A percentile compares a stretch with the other conserved stretches of the same genome.
These are phyloP conservation scores for Cucurbita ficifolia DNA, from an alignment of 306 rosid species.

Conservation along the genomic window DNA sequence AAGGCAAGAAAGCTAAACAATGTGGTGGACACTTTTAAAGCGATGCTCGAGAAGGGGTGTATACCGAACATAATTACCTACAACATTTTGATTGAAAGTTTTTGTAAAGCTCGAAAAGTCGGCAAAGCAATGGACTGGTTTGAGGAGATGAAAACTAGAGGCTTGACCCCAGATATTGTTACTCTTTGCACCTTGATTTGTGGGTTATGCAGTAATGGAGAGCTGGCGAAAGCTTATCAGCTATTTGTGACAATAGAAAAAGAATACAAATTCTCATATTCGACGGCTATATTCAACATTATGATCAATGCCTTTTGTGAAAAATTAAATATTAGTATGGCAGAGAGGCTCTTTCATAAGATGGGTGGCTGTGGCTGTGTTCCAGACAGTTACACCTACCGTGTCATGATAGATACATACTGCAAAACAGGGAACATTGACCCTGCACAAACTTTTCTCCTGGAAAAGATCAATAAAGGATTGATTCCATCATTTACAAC, in stretches of 20 bases:
- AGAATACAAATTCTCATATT: conserved; percentile 33
- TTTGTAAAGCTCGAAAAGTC: conserved; percentile 59
- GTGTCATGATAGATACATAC: conserved; percentile 69
- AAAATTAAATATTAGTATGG: conserved; percentile 44
- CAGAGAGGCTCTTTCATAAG: conserved; percentile 41
- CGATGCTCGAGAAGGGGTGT: conserved; percentile 59
- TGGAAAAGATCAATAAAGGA: conserved; percentile 46
- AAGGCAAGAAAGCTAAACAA: conserved; percentile 52
- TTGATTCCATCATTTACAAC: conserved; percentile 52
- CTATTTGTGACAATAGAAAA: conserved; percentile 37
- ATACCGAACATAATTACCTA: conserved; percentile 50
- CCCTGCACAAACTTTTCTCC: conserved; percentile 40
- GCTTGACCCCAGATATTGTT: conserved; percentile 55
- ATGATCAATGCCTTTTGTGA: conserved; percentile 50
- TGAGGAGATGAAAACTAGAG: conserved; percentile 41
- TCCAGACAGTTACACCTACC: conserved; percentile 62
- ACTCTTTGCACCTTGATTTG: conserved; percentile 51
- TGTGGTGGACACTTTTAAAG: conserved; percentile 52
- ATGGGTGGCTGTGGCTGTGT: conserved; percentile 33
- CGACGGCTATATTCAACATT: conserved; percentile 61
- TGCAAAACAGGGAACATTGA: conserved; percentile 57
- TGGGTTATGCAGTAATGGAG: conserved; percentile 53
- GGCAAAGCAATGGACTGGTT: conserved; percentile 40
- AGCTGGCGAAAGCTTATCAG: conserved; percentile 53
- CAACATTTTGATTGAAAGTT: conserved; percentile 63